Base-by-base conservation (phyloP, 371 early-diverging fungal species). In the Apophysomyces trapeziformis region DNA sequence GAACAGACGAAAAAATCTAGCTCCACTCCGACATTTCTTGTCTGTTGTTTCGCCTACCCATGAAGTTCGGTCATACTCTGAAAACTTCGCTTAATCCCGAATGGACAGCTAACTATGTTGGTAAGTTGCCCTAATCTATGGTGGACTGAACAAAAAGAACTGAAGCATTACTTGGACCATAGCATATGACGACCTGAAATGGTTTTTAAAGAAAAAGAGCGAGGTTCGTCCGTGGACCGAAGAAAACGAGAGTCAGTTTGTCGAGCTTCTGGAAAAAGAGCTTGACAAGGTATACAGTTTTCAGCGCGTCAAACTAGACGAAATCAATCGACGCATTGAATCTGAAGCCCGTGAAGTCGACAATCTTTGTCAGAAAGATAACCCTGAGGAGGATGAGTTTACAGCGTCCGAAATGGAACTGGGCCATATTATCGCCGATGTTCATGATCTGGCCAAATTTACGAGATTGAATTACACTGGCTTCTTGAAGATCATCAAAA, bases 401-500 rank as follows among this genome's bases (percentile, higher is more conserved):
- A 74, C 77, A 11, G 85, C 86, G 6, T 88, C 95, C 38, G 93
- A 94, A 72, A 83, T 90, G 36, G 93, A 95, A 68, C 88, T 96
- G 60, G 87, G 90, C 50, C 83, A 85, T 37, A 91, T 97, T 58
- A 93, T 95, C 66, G 88, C 88, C 58, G 98, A 98, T 77, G 89
- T 96, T n/a, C 93, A 92, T 76, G 95, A 96, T 73, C 86, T 98
- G 45, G 93, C 96, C 58, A 95, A 95, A 82, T 99, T 93, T 75
- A 92, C 95, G 7, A 88, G 98, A 21, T 83, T 99, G 65, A 99
- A 99, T 85, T 96, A 96, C 73, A 92, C 97, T 39, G 99, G 96
- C 14, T 98, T 99, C 71, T 82, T 97, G 65, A 99, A 97, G 85
- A 95, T 98, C 68, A 89, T 99, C 73, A 98, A 97, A 81, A 98